phyloP scores from a whole-genome alignment of 2,329 filamentous ascomycete genomes.

The Arthrobotrys megalospora region DNA sequence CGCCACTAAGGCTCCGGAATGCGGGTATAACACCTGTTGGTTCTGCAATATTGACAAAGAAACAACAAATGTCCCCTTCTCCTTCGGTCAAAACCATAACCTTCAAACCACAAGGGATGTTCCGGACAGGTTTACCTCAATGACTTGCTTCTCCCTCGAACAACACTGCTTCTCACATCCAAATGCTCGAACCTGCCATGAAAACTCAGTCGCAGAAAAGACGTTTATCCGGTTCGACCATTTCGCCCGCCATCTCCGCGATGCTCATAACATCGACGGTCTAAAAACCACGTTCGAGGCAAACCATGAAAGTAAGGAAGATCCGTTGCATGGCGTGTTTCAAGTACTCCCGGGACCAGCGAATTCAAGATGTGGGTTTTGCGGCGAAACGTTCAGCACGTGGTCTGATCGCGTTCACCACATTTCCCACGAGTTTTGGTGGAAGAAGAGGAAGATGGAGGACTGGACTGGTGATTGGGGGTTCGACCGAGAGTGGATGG shows the following conservation, averaged over 20 bases:
- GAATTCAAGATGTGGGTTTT: constrained; percentile 56
- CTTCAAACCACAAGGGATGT: constrained; percentile 30
- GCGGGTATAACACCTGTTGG: constrained; percentile 48
- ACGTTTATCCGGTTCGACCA: constrained; percentile 59
- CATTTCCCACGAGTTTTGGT: constrained; percentile 58
- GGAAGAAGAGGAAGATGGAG: constrained; percentile 56
- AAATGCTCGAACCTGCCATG: constrained; percentile 46
- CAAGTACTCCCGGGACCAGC: constrained; percentile 41
- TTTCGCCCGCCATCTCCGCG: constrained; percentile 51
- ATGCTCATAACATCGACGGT: constrained; percentile 53
- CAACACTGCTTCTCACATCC: constrained; percentile 51
- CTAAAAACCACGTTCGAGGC: constrained; percentile 49
- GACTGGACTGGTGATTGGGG: constrained; percentile 60
- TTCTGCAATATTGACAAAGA: constrained; percentile 56
- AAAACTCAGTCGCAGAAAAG: constrained; percentile 54
- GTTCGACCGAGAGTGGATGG: constrained; percentile 57
- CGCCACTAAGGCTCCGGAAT: neutral
- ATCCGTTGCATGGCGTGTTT: constrained; percentile 44
- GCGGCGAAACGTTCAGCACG: constrained; percentile 51
- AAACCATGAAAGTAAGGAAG: constrained; percentile 16
- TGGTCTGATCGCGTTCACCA: constrained; percentile 57
- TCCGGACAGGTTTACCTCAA: constrained; percentile 39
- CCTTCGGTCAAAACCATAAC: constrained; percentile 36
- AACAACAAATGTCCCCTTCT: constrained; percentile 42
- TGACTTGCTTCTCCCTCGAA: constrained; percentile 51